Conservation (phyloP, 306 rosid species). For the Datisca glomerata region DNA sequence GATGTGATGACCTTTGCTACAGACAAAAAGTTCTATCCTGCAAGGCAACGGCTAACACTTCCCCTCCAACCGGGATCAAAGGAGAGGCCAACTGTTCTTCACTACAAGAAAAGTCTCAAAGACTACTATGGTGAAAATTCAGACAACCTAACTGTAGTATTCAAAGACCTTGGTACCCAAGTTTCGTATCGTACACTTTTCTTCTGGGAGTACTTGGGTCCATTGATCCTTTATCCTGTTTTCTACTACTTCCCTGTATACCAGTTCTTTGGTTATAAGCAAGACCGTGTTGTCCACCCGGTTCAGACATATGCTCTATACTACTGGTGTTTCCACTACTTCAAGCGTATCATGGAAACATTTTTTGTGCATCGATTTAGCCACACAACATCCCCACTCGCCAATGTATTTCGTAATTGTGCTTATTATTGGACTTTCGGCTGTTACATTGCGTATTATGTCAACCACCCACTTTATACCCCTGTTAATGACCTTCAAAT, state of each 20-base stretch:
- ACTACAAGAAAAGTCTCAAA: slow-evolving; percentile 50
- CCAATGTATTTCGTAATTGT: slow-evolving; percentile 79
- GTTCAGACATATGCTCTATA: slow-evolving; percentile 80
- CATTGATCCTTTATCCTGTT: slow-evolving; percentile 72
- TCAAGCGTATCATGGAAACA: slow-evolving; percentile 81
- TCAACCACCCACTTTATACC: slow-evolving; percentile 81
- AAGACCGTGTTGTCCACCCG: slow-evolving; percentile 53
- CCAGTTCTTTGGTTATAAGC: slow-evolving; percentile 49
- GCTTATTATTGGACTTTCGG: slow-evolving; percentile 91
- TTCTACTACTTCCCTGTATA: slow-evolving; percentile 78
- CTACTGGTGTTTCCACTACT: slow-evolving; percentile 92
- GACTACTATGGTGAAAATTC: slow-evolving; percentile 54
- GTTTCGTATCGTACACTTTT: slow-evolving; percentile 70
- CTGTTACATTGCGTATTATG: slow-evolving; percentile 49
- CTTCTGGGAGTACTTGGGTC: slow-evolving; percentile 84
- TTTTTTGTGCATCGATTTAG: slow-evolving; percentile 85
- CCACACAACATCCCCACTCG: slow-evolving; percentile 79
- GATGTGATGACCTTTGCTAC: slow-evolving; percentile 16
- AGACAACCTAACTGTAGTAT: slow-evolving; percentile 43
- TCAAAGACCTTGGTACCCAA: slow-evolving; percentile 88
- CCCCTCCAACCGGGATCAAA: slow-evolving; percentile 67
- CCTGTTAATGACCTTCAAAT: slow-evolving; percentile 73
- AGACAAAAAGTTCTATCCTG: slow-evolving; percentile 68
- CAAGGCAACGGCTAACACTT: slow-evolving; percentile 80
- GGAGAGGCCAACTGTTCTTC: slow-evolving; percentile 64